These are phyloP conservation scores for Clohesyomyces aquaticus DNA, from an alignment of 495 filamentous ascomycete species.

Conservation along the genomic window DNA sequence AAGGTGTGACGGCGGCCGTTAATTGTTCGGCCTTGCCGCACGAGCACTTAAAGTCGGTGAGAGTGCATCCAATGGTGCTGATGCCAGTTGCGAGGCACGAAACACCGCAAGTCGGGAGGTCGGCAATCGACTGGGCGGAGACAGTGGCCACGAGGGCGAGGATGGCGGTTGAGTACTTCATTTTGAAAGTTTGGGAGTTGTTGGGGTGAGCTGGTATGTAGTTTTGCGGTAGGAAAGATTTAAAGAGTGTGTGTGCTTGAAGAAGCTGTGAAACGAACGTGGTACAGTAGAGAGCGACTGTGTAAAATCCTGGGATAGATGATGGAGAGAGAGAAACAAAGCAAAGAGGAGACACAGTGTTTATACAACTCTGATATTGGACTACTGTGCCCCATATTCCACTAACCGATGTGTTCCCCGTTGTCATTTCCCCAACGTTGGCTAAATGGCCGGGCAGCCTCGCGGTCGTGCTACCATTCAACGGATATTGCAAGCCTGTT, in stretches of 20 bases:
- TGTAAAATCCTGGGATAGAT: not conserved
- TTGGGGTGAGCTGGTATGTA: not conserved
- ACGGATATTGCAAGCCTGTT: not conserved
- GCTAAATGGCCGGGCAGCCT: not conserved
- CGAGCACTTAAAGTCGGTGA: constrained; percentile 9
- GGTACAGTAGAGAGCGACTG: constrained; percentile 14
- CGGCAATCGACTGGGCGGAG: constrained; percentile 5
- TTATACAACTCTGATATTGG: not conserved
- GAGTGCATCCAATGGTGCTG: not conserved
- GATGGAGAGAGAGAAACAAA: not conserved
- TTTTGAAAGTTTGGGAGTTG: constrained; percentile 1
- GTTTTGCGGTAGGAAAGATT: not conserved
- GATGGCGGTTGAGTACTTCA: constrained; percentile 17
- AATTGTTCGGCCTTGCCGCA: constrained; percentile 13
- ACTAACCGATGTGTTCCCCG: not conserved
- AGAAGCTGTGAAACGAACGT: not conserved
- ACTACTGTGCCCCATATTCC: not conserved
- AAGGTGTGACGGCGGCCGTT: constrained; percentile 3
- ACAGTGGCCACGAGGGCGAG: constrained; percentile 5
- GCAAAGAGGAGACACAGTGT: not conserved
- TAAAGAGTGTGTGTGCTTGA: constrained; percentile 3
- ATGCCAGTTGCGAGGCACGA: constrained; percentile 2
- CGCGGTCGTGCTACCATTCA: not conserved
- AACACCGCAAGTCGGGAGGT: constrained; percentile 6
- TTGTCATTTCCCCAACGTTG: not conserved